phyloP scores from a whole-genome alignment of 768 basidiomycete species.

The Leucocoprinus leucothites region DNA sequence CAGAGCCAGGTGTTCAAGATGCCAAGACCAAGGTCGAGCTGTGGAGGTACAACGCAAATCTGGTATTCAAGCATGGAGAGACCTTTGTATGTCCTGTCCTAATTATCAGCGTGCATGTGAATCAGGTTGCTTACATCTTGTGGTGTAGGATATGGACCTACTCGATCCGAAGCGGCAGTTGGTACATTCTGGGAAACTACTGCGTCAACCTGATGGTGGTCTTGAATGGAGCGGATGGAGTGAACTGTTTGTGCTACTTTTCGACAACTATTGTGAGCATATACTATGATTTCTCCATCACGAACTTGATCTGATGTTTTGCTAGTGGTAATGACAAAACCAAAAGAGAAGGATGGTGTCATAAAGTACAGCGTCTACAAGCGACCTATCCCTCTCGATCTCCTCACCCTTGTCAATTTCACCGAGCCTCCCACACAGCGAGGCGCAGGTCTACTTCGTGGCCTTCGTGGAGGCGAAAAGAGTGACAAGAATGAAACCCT shows the following conservation, averaged over 20 bases:
- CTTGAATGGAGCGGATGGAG: constrained; percentile 79
- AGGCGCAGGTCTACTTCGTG: constrained; percentile 59
- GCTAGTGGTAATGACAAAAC: constrained; percentile 81
- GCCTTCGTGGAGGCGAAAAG: constrained; percentile 46
- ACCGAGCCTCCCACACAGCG: constrained; percentile 72
- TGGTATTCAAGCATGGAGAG: constrained; percentile 80
- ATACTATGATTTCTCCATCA: neutral
- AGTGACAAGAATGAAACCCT: constrained; percentile 18
- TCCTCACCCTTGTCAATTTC: constrained; percentile 81
- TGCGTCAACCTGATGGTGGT: constrained; percentile 80
- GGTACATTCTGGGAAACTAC: constrained; percentile 77
- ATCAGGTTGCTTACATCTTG: neutral
- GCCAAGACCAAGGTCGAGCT: constrained; percentile 89
- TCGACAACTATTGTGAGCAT: constrained; percentile 48
- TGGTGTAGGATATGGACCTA: constrained; percentile 76
- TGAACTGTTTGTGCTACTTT: constrained; percentile 84
- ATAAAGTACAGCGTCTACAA: constrained; percentile 78
- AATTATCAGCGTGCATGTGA: constrained; percentile 72
- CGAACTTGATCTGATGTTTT: constrained; percentile 8
- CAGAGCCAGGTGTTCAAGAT: constrained; percentile 83
- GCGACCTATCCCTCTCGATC: constrained; percentile 87
- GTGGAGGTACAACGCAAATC: constrained; percentile 79
- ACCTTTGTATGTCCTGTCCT: constrained; percentile 36
- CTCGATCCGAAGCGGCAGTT: constrained; percentile 80
- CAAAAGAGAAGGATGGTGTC: constrained; percentile 50